Base-by-base conservation (phyloP, 345 rosid species). In the Xanthoceras sorbifolium region DNA sequence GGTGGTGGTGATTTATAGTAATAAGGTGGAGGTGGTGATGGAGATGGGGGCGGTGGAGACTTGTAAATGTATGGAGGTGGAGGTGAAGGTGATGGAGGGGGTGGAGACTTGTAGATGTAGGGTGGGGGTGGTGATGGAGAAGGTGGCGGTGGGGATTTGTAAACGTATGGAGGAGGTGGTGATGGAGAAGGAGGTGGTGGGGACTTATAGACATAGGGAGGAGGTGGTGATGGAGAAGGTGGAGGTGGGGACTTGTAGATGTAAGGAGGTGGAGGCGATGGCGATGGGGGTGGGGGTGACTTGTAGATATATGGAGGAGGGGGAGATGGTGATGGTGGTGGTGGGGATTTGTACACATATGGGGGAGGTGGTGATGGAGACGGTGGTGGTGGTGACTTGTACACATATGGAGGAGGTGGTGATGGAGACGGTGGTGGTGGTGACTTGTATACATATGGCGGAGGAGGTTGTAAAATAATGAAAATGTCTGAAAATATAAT, bases 181-280 rank as follows among this genome's bases (percentile, higher is more conserved):
- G 67, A 78, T 0, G 80, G 71, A 0, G 77, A 74, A 2, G 82
- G 82, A 0, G 78, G 78, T 0, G 77, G 76, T 0, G 76, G 67
- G 0, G 76, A 64, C 10, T 50, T 72, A n/a, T 78, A 65, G 0
- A 25, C 10, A 0, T 78, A 78, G 0, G 28, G 28, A 22, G 26
- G 62, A 0, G 28, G 62, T 6, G 62, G 62, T 7, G 28, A 22
- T 20, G 62, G 62, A 6, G 62, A 57, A 6, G 28, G 62, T 4
- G 62, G 62, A 0, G 62, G 61, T 0, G 61, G 28, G 1, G 61
- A 55, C 2, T 22, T 55, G 14, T 55, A 55, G 1, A 55, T 2
- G 2, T 22, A 55, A 0, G 61, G 67, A 6, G 78, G 78, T 0
- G 55, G 54, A 0, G 54, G 57, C 0, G 65, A 77, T 0, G 79